These are phyloP conservation scores for Fusarium pseudograminearum DNA, from an alignment of 2,329 filamentous ascomycete genomes.

Conservation along the genomic window DNA sequence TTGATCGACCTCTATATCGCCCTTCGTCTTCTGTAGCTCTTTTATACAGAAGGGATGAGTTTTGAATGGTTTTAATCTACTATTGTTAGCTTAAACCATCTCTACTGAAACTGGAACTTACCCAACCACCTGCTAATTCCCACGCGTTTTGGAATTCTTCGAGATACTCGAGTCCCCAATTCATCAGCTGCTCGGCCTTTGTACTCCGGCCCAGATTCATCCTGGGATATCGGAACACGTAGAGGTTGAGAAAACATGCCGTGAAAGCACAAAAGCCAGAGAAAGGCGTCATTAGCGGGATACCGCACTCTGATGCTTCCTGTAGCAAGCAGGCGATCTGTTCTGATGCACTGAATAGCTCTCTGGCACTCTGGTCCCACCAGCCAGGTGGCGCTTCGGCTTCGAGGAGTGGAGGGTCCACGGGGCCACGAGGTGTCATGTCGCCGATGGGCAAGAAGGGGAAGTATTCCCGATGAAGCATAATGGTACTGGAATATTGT, in stretches of 20 bases:
- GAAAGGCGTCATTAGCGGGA: conserved; percentile 56
- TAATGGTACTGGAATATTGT: conserved; percentile 49
- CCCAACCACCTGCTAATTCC: conserved; percentile 44
- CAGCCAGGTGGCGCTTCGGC: conserved; percentile 54
- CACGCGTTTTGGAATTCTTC: conserved; percentile 42
- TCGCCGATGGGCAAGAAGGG: conserved; percentile 57
- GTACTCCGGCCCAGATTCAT: conserved; percentile 52
- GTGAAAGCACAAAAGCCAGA: conserved; percentile 61
- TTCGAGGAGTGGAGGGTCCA: conserved; percentile 56
- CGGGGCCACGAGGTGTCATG: conserved; percentile 53
- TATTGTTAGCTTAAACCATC: neutral
- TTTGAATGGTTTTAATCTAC: conserved; percentile 44
- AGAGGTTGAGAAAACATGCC: conserved; percentile 57
- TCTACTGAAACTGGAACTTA: rapidly evolving
- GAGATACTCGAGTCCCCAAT: conserved; percentile 36
- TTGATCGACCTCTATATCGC: conserved; percentile 34
- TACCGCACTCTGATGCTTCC: conserved; percentile 54
- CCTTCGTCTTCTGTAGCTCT: conserved; percentile 39
- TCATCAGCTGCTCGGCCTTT: conserved; percentile 36
- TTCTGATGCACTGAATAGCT: conserved; percentile 54
- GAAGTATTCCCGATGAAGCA: conserved; percentile 59
- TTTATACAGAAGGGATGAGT: conserved; percentile 38
- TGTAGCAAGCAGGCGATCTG: conserved; percentile 52
- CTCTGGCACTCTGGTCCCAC: conserved; percentile 55
- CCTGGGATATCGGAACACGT: conserved; percentile 54